These are phyloP conservation scores for Calonectria naviculata DNA, from an alignment of 2,329 filamentous ascomycete genomes.

Conservation along the genomic window DNA sequence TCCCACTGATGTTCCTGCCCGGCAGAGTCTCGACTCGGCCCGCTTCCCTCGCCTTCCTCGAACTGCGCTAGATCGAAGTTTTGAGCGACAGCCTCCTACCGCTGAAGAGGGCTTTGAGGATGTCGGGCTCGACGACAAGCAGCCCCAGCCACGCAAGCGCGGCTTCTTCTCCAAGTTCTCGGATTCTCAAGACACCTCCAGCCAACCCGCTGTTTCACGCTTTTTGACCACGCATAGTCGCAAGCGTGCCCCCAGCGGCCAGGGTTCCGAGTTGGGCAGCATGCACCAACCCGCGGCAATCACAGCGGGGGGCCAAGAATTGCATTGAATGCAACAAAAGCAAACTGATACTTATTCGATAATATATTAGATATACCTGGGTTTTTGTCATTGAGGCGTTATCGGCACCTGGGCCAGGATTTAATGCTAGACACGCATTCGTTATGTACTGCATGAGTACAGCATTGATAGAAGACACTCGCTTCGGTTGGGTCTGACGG, in stretches of 20 bases:
- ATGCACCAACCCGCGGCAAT: constrained; percentile 58
- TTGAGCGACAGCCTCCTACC: constrained; percentile 71
- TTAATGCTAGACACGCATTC: constrained; percentile 41
- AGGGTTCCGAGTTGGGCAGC: constrained; percentile 76
- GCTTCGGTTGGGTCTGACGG: constrained; percentile 22
- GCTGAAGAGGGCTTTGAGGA: constrained; percentile 90
- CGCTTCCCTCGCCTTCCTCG: constrained; percentile 72
- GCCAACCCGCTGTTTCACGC: constrained; percentile 57
- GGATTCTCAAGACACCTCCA: constrained; percentile 58
- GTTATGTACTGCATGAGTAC: constrained; percentile 29
- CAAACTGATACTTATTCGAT: constrained; percentile 27
- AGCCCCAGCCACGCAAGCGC: constrained; percentile 60
- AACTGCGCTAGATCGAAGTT: constrained; percentile 67
- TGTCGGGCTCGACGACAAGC: constrained; percentile 85
- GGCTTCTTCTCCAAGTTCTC: constrained; percentile 83
- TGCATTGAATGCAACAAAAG: constrained; percentile 29
- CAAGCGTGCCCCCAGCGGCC: constrained; percentile 74
- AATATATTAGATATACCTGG: constrained; percentile 41
- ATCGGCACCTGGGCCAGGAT: constrained; percentile 30
- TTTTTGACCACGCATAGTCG: constrained; percentile 78
- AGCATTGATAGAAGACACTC: constrained; percentile 27
- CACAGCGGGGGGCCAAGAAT: constrained; percentile 40
- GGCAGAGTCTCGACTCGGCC: constrained; percentile 85
- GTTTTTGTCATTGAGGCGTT: constrained; percentile 37
- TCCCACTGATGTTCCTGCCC: constrained; percentile 68